Conservation (phyloP, 2,329 filamentous ascomycete species). For the Falciphora oryzae region DNA sequence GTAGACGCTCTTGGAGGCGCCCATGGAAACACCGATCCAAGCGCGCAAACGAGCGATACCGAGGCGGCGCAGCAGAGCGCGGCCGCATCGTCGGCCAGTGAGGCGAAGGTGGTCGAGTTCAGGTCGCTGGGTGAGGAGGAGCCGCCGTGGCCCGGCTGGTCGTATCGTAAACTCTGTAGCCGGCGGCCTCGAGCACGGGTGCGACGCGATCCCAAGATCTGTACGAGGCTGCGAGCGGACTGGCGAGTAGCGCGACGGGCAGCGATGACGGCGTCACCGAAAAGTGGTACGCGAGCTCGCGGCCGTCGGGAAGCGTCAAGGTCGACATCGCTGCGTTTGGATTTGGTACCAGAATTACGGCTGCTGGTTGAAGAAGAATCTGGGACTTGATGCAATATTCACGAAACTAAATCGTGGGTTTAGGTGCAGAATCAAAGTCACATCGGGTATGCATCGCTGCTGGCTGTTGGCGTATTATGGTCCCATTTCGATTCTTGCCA, state of each 20-base stretch:
- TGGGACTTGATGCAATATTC: too few species aligned
- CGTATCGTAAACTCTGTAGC: conserved; percentile 37
- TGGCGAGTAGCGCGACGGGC: conserved; percentile 33
- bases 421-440: too few species aligned
- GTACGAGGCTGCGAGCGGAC: conserved; percentile 31
- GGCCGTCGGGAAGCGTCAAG: conserved; percentile 13
- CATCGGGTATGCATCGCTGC: too few species aligned
- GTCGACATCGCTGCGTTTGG: conserved; percentile 5
- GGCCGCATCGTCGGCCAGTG: conserved; percentile 31
- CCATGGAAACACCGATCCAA: conserved; percentile 42
- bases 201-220: conserved; percentile 35
- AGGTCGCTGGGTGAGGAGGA: conserved; percentile 29
- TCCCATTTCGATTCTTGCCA: too few species aligned
- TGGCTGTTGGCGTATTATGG: too few species aligned
- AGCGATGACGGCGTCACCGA: conserved; percentile 19
- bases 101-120: conserved; percentile 30
- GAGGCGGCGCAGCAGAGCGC: conserved; percentile 30
- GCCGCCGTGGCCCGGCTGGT: conserved; percentile 36
- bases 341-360: too few species aligned
- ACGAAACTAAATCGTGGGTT: too few species aligned
- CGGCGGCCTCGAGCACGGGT: conserved; percentile 25
- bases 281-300: conserved; percentile 20
- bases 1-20: conserved; percentile 33
- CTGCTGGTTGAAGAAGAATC: too few species aligned
- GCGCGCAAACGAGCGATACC: conserved; percentile 27